These are phyloP conservation scores for Wickerhamomyces sydowiorum DNA, from an alignment of 805 yeast species.

Conservation along the genomic window DNA sequence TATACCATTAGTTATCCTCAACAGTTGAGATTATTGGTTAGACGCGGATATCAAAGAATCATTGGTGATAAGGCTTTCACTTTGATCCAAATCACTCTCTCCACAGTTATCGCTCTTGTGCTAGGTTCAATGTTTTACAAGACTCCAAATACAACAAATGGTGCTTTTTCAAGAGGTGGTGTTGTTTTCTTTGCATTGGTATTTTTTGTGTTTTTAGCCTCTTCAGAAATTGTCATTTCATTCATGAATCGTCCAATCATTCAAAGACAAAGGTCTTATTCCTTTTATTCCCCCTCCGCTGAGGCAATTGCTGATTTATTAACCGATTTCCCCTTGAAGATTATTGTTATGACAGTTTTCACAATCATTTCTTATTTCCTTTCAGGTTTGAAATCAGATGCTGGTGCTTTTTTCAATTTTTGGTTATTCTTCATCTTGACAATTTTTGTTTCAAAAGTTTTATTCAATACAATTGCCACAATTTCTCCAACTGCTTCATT, in stretches of 20 bases:
- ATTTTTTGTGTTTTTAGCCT: constrained; percentile 41
- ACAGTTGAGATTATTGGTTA: constrained; percentile 44
- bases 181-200: constrained; percentile 57
- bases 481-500: constrained; percentile 40
- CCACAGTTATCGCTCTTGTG: constrained; percentile 46
- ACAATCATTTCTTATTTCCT: constrained; percentile 49
- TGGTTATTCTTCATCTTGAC: constrained; percentile 43
- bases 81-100: constrained; percentile 19
- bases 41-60: constrained; percentile 49
- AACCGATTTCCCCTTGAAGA: constrained; percentile 58
- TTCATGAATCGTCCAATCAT: constrained; percentile 51
- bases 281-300: constrained; percentile 66
- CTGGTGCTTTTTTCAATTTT: constrained; percentile 36
- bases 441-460: constrained; percentile 34
- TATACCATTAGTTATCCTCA: constrained; percentile 26
- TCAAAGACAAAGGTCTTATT: constrained; percentile 63
- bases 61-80: constrained; percentile 53
- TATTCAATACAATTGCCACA: constrained; percentile 50
- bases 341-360: constrained; percentile 38
- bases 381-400: constrained; percentile 38
- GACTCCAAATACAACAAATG: constrained; percentile 41
- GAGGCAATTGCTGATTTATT: constrained; percentile 60
- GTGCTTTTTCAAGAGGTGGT: constrained; percentile 64
- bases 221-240: constrained; percentile 37
- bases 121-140: constrained; percentile 57